Evolutionary conservation across 768 basidiomycete species (phyloP).

Genomic region (Galerina marginata): DNA sequence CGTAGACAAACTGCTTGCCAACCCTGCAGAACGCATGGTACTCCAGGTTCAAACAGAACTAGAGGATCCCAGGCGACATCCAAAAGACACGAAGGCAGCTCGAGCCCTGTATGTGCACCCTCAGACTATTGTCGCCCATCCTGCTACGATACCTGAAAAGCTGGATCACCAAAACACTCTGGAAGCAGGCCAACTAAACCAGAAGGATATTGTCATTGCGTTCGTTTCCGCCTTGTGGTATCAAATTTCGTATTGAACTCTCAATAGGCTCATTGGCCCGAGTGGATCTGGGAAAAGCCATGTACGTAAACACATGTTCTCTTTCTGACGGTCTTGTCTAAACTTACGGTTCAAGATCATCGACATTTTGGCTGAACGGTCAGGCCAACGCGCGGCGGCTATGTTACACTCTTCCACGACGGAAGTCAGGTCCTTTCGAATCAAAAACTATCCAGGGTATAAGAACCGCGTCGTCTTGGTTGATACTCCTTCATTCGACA

Average conservation of each 20-base stretch:
- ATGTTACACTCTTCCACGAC: slow-evolving; percentile 29
- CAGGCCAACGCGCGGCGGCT: slow-evolving; percentile 8
- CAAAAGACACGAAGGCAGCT: no score
- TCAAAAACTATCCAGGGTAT: slow-evolving; percentile 20
- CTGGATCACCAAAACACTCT: no score
- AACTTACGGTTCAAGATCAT: slow-evolving; percentile 25
- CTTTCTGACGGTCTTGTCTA: neutral
- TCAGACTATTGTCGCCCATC: no score
- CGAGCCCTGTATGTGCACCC: no score
- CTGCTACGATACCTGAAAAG: no score
- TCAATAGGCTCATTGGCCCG: slow-evolving; percentile 32
- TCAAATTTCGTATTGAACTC: neutral
- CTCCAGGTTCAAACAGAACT: no score
- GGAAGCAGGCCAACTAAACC: no score
- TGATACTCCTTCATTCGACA: slow-evolving; percentile 36
- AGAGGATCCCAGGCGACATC: no score
- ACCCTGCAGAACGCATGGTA: no score
- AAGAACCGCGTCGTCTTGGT: slow-evolving; percentile 27
- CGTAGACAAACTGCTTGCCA: neutral
- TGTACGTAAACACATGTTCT: slow-evolving; percentile 17
- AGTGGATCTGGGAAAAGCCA: slow-evolving; percentile 36
- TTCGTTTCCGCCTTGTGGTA: no score
- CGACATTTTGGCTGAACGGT: slow-evolving; percentile 16
- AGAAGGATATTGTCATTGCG: no score
- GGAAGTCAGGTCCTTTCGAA: slow-evolving; percentile 18